phyloP scores from a whole-genome alignment of 2,329 filamentous ascomycete species.

The Aspergillus luchuensis region DNA sequence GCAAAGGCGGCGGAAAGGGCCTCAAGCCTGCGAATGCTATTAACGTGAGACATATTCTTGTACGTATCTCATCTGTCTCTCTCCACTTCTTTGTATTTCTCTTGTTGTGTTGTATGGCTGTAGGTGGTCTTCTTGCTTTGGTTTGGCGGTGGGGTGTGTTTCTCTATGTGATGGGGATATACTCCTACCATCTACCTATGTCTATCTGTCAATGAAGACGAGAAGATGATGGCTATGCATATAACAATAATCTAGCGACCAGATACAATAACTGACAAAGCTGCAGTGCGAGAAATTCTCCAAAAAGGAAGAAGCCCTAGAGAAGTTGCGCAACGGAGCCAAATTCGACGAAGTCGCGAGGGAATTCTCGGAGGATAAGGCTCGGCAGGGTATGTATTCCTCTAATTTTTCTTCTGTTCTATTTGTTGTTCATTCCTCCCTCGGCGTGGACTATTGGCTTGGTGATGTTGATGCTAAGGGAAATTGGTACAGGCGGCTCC shows the following conservation, averaged over 20 bases:
- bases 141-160: not conserved
- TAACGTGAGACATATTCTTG: slow-evolving; percentile 66
- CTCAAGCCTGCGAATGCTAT: slow-evolving; percentile 64
- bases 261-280: not conserved
- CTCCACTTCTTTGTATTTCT: slow-evolving; percentile 1
- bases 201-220: too few species aligned
- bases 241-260: too few species aligned
- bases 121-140: not conserved
- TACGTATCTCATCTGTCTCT: slow-evolving; percentile 30
- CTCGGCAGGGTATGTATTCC: slow-evolving; percentile 52
- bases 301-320: slow-evolving; percentile 66
- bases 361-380: slow-evolving; percentile 68
- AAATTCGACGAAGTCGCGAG: slow-evolving; percentile 68
- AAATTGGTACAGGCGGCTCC: slow-evolving; percentile 53
- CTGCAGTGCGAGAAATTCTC: slow-evolving; percentile 62
- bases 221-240: too few species aligned
- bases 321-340: slow-evolving; percentile 59
- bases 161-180: too few species aligned
- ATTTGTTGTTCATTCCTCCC: not conserved
- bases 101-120: not conserved
- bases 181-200: too few species aligned
- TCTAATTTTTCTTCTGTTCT: not conserved
- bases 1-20: slow-evolving; percentile 28
- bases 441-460: not conserved
- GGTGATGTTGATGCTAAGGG: not conserved